phyloP scores from a whole-genome alignment of 371 early-diverging fungal genomes.

The Saksenaea vasiformis region DNA sequence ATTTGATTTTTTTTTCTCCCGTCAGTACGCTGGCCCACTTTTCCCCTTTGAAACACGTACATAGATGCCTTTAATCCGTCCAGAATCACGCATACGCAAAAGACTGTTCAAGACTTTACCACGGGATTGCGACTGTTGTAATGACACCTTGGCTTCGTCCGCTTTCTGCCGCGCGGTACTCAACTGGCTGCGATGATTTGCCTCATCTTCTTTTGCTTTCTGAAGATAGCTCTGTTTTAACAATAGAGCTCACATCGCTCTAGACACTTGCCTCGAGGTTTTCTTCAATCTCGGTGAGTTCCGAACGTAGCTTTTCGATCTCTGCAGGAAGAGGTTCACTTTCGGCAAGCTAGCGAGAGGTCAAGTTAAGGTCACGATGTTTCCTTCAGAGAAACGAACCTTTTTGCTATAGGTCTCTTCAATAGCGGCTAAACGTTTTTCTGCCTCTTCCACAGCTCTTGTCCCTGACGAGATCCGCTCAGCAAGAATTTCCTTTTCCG shows the following conservation, averaged over 20 bases:
- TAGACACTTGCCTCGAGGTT: conserved; percentile 25
- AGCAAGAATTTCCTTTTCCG: conserved; percentile 75
- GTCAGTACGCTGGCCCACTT: background rate
- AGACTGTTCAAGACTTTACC: conserved; percentile 76
- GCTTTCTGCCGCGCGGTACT: conserved; percentile 61
- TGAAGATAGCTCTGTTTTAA: conserved; percentile 1
- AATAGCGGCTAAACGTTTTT: conserved; percentile 49
- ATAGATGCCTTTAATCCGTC: conserved; percentile 84
- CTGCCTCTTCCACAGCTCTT: conserved; percentile 64
- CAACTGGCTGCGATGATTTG: conserved; percentile 11
- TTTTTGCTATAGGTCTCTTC: conserved; percentile 24
- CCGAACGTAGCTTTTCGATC: conserved; percentile 50
- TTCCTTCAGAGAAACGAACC: conserved; percentile 1
- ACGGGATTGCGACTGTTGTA: conserved; percentile 72
- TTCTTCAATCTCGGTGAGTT: conserved; percentile 39
- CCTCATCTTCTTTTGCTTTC: conserved; percentile 8
- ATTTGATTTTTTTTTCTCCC: background rate
- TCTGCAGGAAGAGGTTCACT: conserved; percentile 32
- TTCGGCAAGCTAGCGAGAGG: conserved; percentile 12
- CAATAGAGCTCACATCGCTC: background rate
- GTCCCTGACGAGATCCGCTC: conserved; percentile 56
- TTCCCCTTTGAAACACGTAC: conserved; percentile 36
- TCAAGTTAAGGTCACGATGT: background rate
- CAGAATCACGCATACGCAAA: conserved; percentile 78
- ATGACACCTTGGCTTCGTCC: conserved; percentile 64